Conservation (phyloP, 208 protist genomes). For the Trypanosoma lewisi region DNA sequence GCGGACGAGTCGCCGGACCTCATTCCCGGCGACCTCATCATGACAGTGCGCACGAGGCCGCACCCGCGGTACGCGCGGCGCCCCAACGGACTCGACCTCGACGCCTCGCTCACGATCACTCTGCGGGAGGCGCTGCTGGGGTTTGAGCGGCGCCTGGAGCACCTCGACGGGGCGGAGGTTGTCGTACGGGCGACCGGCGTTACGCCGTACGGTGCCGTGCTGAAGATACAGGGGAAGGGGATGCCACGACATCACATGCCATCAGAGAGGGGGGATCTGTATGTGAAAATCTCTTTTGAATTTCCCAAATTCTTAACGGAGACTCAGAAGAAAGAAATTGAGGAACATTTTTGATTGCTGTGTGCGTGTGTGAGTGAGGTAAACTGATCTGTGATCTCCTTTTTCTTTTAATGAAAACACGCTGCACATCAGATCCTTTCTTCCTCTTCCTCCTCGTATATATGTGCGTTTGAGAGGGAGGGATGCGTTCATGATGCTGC, state of each 20-base stretch:
- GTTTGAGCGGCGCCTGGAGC: slow-evolving; percentile 74
- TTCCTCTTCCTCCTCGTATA: too few species aligned
- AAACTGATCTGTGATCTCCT: background rate
- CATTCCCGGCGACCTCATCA: slow-evolving; percentile 79
- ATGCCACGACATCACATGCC: slow-evolving; percentile 88
- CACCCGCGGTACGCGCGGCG: slow-evolving; percentile 78
- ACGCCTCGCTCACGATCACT: slow-evolving; percentile 70
- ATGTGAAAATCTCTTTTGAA: slow-evolving; percentile 74
- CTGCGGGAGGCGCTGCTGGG: slow-evolving; percentile 89
- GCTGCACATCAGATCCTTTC: too few species aligned
- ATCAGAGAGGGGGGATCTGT: slow-evolving; percentile 88
- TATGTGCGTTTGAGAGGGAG: too few species aligned
- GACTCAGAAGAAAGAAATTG: slow-evolving; percentile 40
- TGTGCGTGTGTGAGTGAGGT: too few species aligned
- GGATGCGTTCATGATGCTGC: too few species aligned
- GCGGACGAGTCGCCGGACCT: slow-evolving; percentile 70
- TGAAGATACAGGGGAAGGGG: slow-evolving; percentile 82
- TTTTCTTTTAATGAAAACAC: background rate
- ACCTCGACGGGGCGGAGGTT: slow-evolving; percentile 84
- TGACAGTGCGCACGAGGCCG: slow-evolving; percentile 47
- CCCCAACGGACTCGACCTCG: slow-evolving; percentile 77
- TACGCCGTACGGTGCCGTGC: slow-evolving; percentile 65
- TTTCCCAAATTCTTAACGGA: slow-evolving; percentile 66
- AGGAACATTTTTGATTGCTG: slow-evolving; percentile 26
- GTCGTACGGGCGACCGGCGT: slow-evolving; percentile 37